Conservation (phyloP, 169 alveolate species). For the Babesia ovata region DNA sequence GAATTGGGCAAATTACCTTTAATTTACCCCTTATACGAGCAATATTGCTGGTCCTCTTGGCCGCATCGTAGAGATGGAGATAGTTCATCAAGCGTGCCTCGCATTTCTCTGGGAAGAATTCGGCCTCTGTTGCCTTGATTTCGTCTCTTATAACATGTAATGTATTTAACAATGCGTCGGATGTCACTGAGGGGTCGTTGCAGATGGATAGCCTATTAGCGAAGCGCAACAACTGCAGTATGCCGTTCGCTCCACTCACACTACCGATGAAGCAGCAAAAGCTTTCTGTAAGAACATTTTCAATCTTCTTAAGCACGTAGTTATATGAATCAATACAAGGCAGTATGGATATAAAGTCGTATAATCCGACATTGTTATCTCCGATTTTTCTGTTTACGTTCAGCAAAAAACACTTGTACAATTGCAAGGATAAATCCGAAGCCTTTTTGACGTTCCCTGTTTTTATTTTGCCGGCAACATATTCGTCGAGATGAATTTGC, state of each 20-base stretch:
- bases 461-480: neutral
- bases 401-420: neutral
- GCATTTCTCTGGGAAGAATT: neutral
- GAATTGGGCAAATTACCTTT: neutral
- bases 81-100: neutral
- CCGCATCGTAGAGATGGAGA: neutral
- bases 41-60: neutral
- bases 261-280: neutral
- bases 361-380: neutral
- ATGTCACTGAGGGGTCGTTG: neutral
- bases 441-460: neutral
- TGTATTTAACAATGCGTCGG: neutral
- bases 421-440: neutral
- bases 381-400: neutral
- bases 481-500: neutral
- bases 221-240: slow-evolving; percentile 1
- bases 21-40: slow-evolving; percentile 10
- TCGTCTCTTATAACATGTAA: neutral
- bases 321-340: slow-evolving; percentile 3
- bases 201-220: neutral
- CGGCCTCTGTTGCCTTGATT: neutral
- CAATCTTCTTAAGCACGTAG: neutral
- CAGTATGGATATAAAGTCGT: neutral
- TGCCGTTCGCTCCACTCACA: neutral
- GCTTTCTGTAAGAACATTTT: neutral